Evolutionary conservation across 164 flowering plant species (phyloP).

Genomic region (Santalum album): DNA sequence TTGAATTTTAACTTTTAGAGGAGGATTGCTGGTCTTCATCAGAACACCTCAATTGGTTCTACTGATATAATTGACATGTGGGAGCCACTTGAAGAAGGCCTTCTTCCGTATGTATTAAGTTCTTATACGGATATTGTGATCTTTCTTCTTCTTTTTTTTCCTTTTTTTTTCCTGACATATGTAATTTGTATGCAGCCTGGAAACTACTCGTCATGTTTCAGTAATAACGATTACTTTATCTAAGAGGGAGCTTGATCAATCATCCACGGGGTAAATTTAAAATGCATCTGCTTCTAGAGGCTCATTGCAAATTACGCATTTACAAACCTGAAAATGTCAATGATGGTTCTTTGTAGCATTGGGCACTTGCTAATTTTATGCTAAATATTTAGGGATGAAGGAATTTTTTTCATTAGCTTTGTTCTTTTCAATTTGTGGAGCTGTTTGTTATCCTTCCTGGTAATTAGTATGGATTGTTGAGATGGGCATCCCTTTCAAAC

Average conservation of each 20-base stretch:
- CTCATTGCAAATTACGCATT: too few species aligned
- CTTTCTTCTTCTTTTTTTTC: not conserved
- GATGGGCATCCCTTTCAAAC: too few species aligned
- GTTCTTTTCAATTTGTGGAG: too few species aligned
- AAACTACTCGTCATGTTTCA: constrained; percentile 63
- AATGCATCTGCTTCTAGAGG: too few species aligned
- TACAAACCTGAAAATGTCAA: too few species aligned
- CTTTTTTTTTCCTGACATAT: not conserved
- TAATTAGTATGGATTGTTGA: too few species aligned
- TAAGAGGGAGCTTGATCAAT: constrained; percentile 44
- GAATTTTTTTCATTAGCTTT: too few species aligned
- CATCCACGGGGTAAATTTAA: constrained; percentile 40
- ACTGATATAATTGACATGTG: constrained; percentile 57
- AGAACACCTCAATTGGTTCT: constrained; percentile 50
- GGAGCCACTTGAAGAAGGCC: constrained; percentile 81
- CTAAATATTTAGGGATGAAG: too few species aligned
- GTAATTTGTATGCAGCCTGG: constrained; percentile 28
- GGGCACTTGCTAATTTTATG: too few species aligned
- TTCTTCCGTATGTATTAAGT: constrained; percentile 41
- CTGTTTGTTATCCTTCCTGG: too few species aligned
- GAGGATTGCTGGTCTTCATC: constrained; percentile 62
- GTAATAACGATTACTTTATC: constrained; percentile 55
- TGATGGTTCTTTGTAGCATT: too few species aligned
- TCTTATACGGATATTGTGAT: not conserved
- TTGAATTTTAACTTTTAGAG: constrained; percentile 29